phyloP scores from a whole-genome alignment of 495 filamentous ascomycete species.

The Penicillium subrubescens region DNA sequence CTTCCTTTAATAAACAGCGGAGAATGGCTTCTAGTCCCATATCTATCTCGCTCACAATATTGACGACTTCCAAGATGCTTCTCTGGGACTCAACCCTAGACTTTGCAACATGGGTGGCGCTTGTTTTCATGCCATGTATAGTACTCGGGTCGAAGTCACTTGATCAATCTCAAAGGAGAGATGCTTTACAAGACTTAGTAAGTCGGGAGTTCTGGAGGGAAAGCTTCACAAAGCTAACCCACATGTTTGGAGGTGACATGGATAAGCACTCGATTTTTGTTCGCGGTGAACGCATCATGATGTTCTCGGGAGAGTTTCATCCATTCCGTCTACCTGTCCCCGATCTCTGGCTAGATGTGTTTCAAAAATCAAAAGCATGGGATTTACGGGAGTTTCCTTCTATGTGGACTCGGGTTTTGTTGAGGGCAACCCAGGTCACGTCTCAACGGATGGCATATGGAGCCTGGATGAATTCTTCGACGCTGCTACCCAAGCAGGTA shows the following conservation, averaged over 20 bases:
- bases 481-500: conserved; percentile 61
- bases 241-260: conserved; percentile 53
- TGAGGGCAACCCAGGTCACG: conserved; percentile 65
- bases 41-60: not conserved
- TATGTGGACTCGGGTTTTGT: conserved; percentile 71
- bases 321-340: conserved; percentile 69
- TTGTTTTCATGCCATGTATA: not conserved
- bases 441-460: conserved; percentile 66
- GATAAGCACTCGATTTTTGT: conserved; percentile 69
- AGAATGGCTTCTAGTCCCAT: not conserved
- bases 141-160: not conserved
- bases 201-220: not conserved
- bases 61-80: not conserved
- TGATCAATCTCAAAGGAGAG: conserved; percentile 1
- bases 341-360: conserved; percentile 69
- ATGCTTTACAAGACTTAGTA: conserved; percentile 17
- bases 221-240: not conserved
- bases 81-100: not conserved
- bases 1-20: not conserved
- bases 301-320: conserved; percentile 71
- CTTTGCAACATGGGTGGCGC: not conserved
- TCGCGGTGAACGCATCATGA: conserved; percentile 62
- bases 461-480: conserved; percentile 64
- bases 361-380: conserved; percentile 73
- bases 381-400: conserved; percentile 69